Conservation (phyloP, 768 basidiomycete species). For the Tubosaeta sp. region DNA sequence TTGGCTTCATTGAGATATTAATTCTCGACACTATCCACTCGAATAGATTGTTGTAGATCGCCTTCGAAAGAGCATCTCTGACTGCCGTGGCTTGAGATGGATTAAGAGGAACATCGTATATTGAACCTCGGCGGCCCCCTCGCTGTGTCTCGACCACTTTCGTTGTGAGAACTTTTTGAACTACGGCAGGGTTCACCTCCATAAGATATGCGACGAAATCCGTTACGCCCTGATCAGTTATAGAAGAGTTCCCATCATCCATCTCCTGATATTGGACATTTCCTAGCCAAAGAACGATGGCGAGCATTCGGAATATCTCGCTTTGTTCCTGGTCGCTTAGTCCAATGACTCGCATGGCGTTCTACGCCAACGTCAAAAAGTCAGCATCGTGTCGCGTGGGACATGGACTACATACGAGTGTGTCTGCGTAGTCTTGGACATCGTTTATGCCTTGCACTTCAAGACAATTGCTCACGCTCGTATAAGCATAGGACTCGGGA, state of each 20-base stretch:
- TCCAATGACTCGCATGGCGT: slow-evolving; percentile 93
- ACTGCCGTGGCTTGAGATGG: slow-evolving; percentile 86
- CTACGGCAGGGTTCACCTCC: slow-evolving; percentile 73
- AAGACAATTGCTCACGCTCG: slow-evolving; percentile 86
- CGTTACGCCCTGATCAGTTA: slow-evolving; percentile 82
- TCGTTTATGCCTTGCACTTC: slow-evolving; percentile 92
- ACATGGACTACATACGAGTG: slow-evolving; percentile 55
- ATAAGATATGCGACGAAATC: slow-evolving; percentile 95
- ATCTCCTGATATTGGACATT: slow-evolving; percentile 88
- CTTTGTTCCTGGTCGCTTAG: slow-evolving; percentile 79
- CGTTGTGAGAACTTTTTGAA: slow-evolving; percentile 84
- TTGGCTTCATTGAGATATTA: slow-evolving; percentile 94
- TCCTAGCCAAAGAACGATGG: slow-evolving; percentile 91
- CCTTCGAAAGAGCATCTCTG: slow-evolving; percentile 89
- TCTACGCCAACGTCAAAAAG: slow-evolving; percentile 38
- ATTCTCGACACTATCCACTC: slow-evolving; percentile 98
- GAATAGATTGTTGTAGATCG: slow-evolving; percentile 96
- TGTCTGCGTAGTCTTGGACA: slow-evolving; percentile 80
- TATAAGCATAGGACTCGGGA: slow-evolving; percentile 93
- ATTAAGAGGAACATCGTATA: slow-evolving; percentile 97
- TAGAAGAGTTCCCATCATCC: slow-evolving; percentile 82
- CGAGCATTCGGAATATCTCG: slow-evolving; percentile 92
- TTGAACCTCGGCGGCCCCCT: slow-evolving; percentile 87
- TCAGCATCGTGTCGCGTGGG: slow-evolving; percentile 3
- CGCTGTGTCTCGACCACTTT: slow-evolving; percentile 89